phyloP scores from a whole-genome alignment of 148 eudicot species.

The Linanthus parryae region DNA sequence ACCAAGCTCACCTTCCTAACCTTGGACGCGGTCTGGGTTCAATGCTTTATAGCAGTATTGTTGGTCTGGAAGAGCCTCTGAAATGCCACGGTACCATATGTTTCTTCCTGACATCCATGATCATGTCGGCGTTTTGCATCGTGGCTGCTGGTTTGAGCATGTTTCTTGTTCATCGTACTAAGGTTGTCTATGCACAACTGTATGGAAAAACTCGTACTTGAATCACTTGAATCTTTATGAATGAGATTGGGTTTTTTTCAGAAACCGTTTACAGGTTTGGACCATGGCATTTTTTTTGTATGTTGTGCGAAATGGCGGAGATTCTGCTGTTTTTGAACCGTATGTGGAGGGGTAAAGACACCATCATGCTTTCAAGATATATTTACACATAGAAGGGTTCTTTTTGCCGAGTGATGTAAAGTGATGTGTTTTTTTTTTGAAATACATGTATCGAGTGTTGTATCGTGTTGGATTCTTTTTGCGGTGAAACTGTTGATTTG shows the following conservation, averaged over 20 bases:
- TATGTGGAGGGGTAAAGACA: too few species aligned
- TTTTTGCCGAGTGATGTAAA: too few species aligned
- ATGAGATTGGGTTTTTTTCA: background rate
- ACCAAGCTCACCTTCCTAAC: constrained; percentile 4
- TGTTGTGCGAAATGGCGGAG: background rate
- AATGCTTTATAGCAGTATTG: background rate
- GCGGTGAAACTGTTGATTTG: too few species aligned
- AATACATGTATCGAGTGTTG: too few species aligned
- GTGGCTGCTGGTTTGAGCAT: constrained; percentile 6
- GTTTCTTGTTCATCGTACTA: constrained; percentile 6
- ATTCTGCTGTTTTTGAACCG: background rate
- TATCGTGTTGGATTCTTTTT: too few species aligned
- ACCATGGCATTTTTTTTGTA: background rate
- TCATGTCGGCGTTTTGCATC: constrained; percentile 10
- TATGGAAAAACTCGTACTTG: constrained; percentile 5
- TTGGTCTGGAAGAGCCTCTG: constrained; percentile 8
- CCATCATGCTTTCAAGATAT: too few species aligned
- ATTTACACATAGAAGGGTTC: too few species aligned
- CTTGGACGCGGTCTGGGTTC: background rate
- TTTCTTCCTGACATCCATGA: constrained; percentile 9
- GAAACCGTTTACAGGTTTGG: background rate
- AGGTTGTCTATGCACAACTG: constrained; percentile 4
- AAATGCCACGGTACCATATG: constrained; percentile 8
- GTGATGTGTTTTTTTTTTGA: too few species aligned
- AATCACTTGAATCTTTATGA: too few species aligned